Evolutionary conservation across 805 yeast species (phyloP).

Genomic region (Groenewaldozyma salmanticensis): DNA sequence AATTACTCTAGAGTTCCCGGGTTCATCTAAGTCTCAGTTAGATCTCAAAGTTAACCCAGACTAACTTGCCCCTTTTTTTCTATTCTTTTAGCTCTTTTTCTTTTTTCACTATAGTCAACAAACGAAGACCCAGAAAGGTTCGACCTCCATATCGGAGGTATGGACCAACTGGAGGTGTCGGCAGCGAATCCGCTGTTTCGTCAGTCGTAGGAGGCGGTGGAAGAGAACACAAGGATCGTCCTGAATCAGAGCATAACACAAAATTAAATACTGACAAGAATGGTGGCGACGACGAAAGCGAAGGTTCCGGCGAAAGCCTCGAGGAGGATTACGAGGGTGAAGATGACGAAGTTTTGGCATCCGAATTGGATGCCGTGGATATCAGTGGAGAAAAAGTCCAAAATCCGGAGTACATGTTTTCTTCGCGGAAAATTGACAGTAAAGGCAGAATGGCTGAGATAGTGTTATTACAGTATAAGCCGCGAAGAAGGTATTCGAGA

Average conservation of each 20-base stretch:
- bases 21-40: too few relatives aligned
- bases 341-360: background rate
- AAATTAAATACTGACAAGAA: background rate
- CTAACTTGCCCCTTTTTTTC: too few relatives aligned
- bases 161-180: constrained; percentile 31
- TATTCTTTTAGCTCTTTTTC: too few relatives aligned
- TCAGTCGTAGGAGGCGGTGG: background rate
- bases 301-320: constrained; percentile 4
- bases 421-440: background rate
- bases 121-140: constrained; percentile 73
- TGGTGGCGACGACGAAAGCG: background rate
- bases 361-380: background rate
- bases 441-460: background rate
- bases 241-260: background rate
- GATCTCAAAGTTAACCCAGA: too few relatives aligned
- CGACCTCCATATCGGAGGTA: constrained; percentile 74
- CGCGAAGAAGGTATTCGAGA: background rate
- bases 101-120: constrained; percentile 76
- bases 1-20: too few relatives aligned
- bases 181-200: background rate
- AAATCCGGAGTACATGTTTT: too few relatives aligned
- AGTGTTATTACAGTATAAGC: background rate
- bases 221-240: background rate
- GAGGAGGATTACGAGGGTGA: constrained; percentile 6
- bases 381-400: background rate